These are phyloP conservation scores for Cladosporium sp. DNA, from an alignment of 2,329 filamentous ascomycete species.

Conservation along the genomic window DNA sequence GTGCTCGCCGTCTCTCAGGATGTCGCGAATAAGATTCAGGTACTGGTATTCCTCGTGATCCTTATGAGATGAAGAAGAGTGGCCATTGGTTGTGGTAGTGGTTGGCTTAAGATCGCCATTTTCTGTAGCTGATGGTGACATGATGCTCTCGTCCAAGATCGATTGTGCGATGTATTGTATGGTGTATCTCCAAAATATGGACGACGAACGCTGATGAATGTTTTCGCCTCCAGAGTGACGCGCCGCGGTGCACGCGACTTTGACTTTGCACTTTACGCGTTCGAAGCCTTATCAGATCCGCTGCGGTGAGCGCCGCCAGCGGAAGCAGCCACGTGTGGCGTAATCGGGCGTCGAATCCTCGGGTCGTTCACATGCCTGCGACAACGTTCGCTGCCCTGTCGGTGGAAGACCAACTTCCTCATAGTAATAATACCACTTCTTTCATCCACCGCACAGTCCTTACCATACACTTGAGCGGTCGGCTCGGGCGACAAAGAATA, in stretches of 20 bases:
- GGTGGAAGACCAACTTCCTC: not conserved
- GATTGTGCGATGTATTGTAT: not conserved
- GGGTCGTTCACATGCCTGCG: slow-evolving; percentile 6
- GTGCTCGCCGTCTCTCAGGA: slow-evolving; percentile 76
- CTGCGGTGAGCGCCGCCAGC: not conserved
- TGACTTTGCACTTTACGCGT: slow-evolving; percentile 4
- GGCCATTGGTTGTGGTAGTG: slow-evolving; percentile 5
- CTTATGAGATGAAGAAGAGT: slow-evolving; percentile 5
- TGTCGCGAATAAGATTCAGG: slow-evolving; percentile 78
- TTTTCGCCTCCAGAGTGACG: not conserved
- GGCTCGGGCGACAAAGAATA: not conserved
- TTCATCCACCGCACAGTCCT: not conserved
- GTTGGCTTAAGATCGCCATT: slow-evolving; percentile 19
- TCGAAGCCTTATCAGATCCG: not conserved
- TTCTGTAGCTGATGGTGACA: slow-evolving; percentile 28
- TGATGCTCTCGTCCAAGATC: slow-evolving; percentile 8
- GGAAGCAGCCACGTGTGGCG: not conserved
- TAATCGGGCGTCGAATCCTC: not conserved
- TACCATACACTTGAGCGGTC: not conserved
- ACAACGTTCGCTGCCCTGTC: not conserved
- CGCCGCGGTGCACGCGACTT: not conserved
- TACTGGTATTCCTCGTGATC: slow-evolving; percentile 89
- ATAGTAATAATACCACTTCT: not conserved
- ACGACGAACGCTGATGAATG: not conserved
- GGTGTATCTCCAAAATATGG: not conserved